Percentiles rank a stretch among this genome's conserved stretches.
Evolutionary conservation across 1,139 yeast species (phyloP).

Genomic region (Kodamaea sp.): DNA sequence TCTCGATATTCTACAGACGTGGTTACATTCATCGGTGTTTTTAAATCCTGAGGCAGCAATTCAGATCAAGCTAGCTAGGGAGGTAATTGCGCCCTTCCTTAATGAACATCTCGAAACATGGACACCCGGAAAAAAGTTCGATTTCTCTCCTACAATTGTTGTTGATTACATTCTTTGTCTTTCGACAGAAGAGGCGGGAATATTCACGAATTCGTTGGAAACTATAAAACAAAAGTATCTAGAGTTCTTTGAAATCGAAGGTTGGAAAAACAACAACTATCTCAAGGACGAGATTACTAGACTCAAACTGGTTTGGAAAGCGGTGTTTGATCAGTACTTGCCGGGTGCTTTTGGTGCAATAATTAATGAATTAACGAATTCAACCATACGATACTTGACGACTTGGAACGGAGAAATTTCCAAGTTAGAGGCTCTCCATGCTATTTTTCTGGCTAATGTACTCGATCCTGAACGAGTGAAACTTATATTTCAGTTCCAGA

Average conservation of each 20-base stretch:
- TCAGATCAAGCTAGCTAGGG: constrained; percentile 15
- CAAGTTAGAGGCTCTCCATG: not conserved
- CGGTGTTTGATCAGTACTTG: constrained; percentile 14
- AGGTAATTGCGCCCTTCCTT: constrained; percentile 21
- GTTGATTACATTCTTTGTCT: constrained; percentile 23
- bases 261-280: constrained; percentile 16
- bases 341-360: too few species aligned
- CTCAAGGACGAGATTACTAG: constrained; percentile 3
- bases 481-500: constrained; percentile 27
- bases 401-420: not conserved
- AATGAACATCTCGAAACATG: constrained; percentile 13
- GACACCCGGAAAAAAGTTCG: constrained; percentile 13
- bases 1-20: constrained; percentile 14
- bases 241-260: constrained; percentile 13
- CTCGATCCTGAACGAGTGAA: constrained; percentile 7
- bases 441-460: constrained; percentile 1
- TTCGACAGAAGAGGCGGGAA: constrained; percentile 14
- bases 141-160: constrained; percentile 12
- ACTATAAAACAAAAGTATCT: constrained; percentile 14
- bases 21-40: constrained; percentile 19
- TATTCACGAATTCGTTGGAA: constrained; percentile 14
- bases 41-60: constrained; percentile 16
- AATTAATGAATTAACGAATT: not conserved
- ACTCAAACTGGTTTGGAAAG: constrained; percentile 12
- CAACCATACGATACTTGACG: constrained; percentile 2